Conservation (phyloP, 2,329 filamentous ascomycete genomes). For the Nothophaeocryptopus gaeumannii region DNA sequence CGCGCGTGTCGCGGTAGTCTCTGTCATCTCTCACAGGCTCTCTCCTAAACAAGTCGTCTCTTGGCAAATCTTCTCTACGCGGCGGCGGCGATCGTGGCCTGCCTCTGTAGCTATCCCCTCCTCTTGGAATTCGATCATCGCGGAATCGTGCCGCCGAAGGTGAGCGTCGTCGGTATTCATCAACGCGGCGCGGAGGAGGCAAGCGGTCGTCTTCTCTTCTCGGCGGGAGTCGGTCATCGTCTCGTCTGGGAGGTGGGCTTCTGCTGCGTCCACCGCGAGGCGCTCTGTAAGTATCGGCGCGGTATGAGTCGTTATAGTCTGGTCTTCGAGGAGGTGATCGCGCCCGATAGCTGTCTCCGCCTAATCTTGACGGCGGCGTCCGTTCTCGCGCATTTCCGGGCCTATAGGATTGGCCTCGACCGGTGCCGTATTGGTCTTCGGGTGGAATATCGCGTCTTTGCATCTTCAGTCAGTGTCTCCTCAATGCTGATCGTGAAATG, state of each 20-base stretch:
- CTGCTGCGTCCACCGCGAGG: conserved; percentile 21
- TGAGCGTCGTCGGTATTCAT: conserved; percentile 32
- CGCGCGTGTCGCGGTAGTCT: conserved; percentile 28
- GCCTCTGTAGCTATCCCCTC: conserved; percentile 35
- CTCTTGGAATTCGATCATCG: conserved; percentile 27
- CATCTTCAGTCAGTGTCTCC: conserved; percentile 10
- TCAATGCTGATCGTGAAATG: too few species aligned
- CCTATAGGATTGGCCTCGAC: conserved; percentile 40
- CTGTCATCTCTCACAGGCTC: conserved; percentile 32
- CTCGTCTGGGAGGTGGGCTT: conserved; percentile 11
- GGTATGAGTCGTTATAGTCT: conserved; percentile 30
- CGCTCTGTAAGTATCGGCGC: conserved; percentile 32
- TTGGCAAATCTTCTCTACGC: conserved; percentile 35
- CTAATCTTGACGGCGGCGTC: conserved; percentile 27
- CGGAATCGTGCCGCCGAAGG: conserved; percentile 31
- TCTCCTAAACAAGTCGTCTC: conserved; percentile 38
- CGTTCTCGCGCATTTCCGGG: conserved; percentile 34
- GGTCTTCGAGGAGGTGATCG: conserved; percentile 50
- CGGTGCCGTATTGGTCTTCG: conserved; percentile 35
- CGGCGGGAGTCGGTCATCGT: conserved; percentile 19
- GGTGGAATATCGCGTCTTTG: conserved; percentile 29
- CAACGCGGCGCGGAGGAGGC: conserved; percentile 28
- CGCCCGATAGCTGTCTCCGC: conserved; percentile 40
- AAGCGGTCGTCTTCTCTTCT: conserved; percentile 21
- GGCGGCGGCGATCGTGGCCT: conserved; percentile 33